Evolutionary conservation across 352 stramenopile species (phyloP), one percentile per base, ranked within the genome.

Genomic region (Phytophthora rubi): DNA sequence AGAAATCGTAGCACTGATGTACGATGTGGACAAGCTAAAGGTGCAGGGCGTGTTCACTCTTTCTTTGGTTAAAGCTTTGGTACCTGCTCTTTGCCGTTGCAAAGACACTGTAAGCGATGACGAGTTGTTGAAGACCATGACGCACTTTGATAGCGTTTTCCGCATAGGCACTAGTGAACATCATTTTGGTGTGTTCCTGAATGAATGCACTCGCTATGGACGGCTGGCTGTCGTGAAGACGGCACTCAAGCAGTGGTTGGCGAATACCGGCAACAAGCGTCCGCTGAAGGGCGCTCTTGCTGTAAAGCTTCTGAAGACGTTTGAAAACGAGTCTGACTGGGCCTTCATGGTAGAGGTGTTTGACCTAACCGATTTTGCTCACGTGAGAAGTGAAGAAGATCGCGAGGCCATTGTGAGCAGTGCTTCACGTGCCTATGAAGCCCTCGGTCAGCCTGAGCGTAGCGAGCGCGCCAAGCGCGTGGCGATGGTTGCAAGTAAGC

Each of bases 151-250:
- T 15, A 39, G 42, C 7, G 61, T 82, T 7, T 86, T 89, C 54
- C 49, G 55, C 21, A 54, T 82, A 35, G 68, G 59, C 45, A 73
- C 73, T 23, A 85, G 75, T 51, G 67, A 73, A 39, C 75, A 77
- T 21, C 68, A 76, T 69, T 77, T 82, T 21, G 59, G 67, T 18
- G 53, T 77, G 42, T 85, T 86, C 37, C 49, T 88, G 37, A 71
- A 77, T 59, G 71, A 85, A 60, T 85, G 78, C 59, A 75, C 71
- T 53, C 65, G 73, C 56, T 65, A 56, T 58, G 71, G 65, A 28
- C 81, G 81, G 23, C 21, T 73, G n/a, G 49, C 23, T 2, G 53
- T 75, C 5, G 70, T 77, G 49, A 82, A 77, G 52, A 63, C 44
- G 55, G 58, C 67, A 10, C 52, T 86, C 2, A 64, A 74, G 37